These are phyloP conservation scores for Jatropha multifida DNA, from an alignment of 441 rosid genomes.

Conservation along the genomic window DNA sequence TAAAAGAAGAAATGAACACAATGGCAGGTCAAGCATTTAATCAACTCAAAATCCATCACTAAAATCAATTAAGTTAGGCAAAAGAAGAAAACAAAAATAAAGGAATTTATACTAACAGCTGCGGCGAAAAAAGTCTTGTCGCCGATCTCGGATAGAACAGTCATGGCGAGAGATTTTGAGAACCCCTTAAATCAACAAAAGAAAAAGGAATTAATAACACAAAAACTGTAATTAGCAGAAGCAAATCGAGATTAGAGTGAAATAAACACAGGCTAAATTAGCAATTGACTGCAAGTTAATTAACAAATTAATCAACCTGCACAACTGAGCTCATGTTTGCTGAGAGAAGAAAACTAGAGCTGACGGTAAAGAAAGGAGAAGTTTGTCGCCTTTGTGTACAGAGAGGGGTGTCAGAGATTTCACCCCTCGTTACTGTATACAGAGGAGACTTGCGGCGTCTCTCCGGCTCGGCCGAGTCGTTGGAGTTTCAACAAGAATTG, in stretches of 20 bases:
- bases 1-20: background rate
- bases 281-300: background rate
- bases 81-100: background rate
- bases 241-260: conserved; percentile 17
- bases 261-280: background rate
- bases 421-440: background rate
- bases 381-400: background rate
- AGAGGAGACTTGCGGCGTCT: background rate
- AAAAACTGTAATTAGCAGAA: background rate
- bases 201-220: background rate
- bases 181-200: conserved; percentile 51
- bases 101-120: conserved; percentile 50
- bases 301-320: conserved; percentile 43
- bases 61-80: background rate
- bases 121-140: conserved; percentile 96
- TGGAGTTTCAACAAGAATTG: background rate
- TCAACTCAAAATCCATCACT: background rate
- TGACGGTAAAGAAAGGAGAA: background rate
- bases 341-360: conserved; percentile 1
- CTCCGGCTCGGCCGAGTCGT: background rate
- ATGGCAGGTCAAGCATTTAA: background rate
- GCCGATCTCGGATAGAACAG: conserved; percentile 87
- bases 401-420: background rate
- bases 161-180: conserved; percentile 90
- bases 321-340: conserved; percentile 53